A percentile compares a stretch with the other conserved stretches of the same genome.
phyloP scores from a whole-genome alignment of 2,329 filamentous ascomycete species.

The Cladophialophora psammophila region DNA sequence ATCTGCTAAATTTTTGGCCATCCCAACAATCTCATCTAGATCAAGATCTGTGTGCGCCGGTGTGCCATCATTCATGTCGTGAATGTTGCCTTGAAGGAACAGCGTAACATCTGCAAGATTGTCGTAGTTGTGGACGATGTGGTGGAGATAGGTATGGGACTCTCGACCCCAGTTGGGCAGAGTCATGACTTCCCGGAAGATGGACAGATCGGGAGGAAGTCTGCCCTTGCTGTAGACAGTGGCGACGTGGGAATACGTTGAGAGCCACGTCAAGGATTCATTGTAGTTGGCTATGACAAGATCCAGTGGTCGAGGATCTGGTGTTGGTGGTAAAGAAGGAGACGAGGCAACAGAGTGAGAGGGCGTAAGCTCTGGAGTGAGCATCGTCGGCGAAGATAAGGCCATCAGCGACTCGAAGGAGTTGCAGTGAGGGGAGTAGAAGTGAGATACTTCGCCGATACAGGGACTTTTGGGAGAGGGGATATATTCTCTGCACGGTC shows the following conservation, averaged over 20 bases:
- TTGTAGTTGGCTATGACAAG: slow-evolving; percentile 38
- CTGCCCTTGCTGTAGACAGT: slow-evolving; percentile 37
- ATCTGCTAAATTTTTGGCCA: slow-evolving; percentile 25
- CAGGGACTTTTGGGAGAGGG: background rate
- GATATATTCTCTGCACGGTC: background rate
- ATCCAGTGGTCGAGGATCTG: slow-evolving; percentile 26
- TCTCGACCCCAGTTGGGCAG: slow-evolving; percentile 42
- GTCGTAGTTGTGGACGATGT: slow-evolving; percentile 41
- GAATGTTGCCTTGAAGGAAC: slow-evolving; percentile 41
- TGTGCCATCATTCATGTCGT: slow-evolving; percentile 31
- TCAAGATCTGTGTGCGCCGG: slow-evolving; percentile 31
- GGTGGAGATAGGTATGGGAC: slow-evolving; percentile 41
- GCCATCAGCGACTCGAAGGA: background rate
- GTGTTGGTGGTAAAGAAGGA: slow-evolving; percentile 22
- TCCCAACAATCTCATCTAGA: slow-evolving; percentile 26
- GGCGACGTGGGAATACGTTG: slow-evolving; percentile 19
- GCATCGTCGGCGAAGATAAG: slow-evolving; percentile 9
- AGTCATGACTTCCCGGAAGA: slow-evolving; percentile 22
- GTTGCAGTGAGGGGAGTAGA: background rate
- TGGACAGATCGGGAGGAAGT: slow-evolving; percentile 9
- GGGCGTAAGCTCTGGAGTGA: slow-evolving; percentile 23
- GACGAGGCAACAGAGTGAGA: slow-evolving; percentile 18
- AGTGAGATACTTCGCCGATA: background rate
- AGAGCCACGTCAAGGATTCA: slow-evolving; percentile 36
- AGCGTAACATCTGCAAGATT: slow-evolving; percentile 39